Evolutionary conservation across 1,284 basidiomycete genomes (phyloP).

Genomic region (Somion occarium): DNA sequence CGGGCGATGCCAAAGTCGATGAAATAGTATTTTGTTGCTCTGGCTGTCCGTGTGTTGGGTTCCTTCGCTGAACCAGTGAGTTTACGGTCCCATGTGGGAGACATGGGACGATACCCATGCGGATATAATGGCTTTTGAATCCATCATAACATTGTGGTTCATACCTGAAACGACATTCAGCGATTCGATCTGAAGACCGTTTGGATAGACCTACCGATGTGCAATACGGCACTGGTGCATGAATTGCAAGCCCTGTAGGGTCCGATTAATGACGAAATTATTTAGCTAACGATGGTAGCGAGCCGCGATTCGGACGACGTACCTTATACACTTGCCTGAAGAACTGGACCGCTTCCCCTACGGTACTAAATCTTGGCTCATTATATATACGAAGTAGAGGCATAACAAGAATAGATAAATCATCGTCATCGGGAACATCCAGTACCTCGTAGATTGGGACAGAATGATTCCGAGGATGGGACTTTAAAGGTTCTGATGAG

Average conservation of each 20-base stretch:
- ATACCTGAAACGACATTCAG: too few relatives aligned
- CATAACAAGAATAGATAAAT: not conserved
- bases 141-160: constrained; percentile 7
- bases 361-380: not conserved
- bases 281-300: too few relatives aligned
- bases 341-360: constrained; percentile 1
- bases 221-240: constrained; percentile 2
- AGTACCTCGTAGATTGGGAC: not conserved
- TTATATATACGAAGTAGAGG: not conserved
- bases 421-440: not conserved
- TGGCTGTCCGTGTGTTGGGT: not conserved
- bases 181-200: too few relatives aligned
- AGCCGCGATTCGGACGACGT: too few relatives aligned
- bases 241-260: constrained; percentile 1
- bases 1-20: not conserved
- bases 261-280: too few relatives aligned
- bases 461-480: not conserved
- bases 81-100: too few relatives aligned
- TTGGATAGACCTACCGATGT: constrained; percentile 1
- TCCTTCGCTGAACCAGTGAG: too few relatives aligned
- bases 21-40: not conserved
- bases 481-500: not conserved
- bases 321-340: not conserved
- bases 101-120: too few relatives aligned
- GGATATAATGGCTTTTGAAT: not conserved